These are phyloP conservation scores for Taxawa tesnikishii DNA, from an alignment of 2,329 filamentous ascomycete species.

Conservation along the genomic window DNA sequence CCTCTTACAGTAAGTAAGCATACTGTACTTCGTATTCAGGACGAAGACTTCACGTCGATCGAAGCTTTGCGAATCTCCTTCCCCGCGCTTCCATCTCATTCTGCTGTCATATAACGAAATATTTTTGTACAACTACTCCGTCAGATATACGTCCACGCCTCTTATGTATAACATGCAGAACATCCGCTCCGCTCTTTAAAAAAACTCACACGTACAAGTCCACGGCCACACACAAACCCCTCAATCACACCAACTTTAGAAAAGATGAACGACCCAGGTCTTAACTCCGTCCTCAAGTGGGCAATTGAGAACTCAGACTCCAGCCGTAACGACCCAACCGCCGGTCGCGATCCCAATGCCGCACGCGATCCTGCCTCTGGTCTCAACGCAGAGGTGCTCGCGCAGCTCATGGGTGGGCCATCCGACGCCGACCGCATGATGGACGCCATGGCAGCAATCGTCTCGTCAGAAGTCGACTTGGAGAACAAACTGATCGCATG, in stretches of 20 bases:
- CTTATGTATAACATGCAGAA: too few species aligned
- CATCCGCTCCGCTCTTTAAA: too few species aligned
- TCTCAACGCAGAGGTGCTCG: constrained; percentile 59
- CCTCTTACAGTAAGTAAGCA: too few species aligned
- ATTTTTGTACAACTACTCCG: too few species aligned
- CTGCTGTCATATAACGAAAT: too few species aligned
- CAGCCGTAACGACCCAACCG: constrained; percentile 20
- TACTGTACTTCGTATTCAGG: not conserved
- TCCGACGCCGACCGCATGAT: constrained; percentile 90
- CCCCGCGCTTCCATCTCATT: constrained; percentile 2
- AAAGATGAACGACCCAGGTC: constrained; percentile 44
- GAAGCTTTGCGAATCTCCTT: constrained; percentile 10
- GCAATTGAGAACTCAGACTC: constrained; percentile 50
- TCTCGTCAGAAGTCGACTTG: constrained; percentile 49
- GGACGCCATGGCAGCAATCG: constrained; percentile 66
- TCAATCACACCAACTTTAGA: not conserved
- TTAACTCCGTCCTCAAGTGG: constrained; percentile 75
- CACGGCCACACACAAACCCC: too few species aligned
- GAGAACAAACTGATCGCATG: constrained; percentile 74
- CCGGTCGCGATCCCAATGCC: constrained; percentile 18
- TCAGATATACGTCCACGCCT: too few species aligned
- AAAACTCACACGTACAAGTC: too few species aligned
- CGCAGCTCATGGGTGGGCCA: constrained; percentile 66
- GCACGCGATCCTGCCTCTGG: constrained; percentile 23
- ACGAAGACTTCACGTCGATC: not conserved